These are phyloP conservation scores for Acanthamoeba castellanii DNA, from an alignment of 208 protist genomes.

Conservation along the genomic window DNA sequence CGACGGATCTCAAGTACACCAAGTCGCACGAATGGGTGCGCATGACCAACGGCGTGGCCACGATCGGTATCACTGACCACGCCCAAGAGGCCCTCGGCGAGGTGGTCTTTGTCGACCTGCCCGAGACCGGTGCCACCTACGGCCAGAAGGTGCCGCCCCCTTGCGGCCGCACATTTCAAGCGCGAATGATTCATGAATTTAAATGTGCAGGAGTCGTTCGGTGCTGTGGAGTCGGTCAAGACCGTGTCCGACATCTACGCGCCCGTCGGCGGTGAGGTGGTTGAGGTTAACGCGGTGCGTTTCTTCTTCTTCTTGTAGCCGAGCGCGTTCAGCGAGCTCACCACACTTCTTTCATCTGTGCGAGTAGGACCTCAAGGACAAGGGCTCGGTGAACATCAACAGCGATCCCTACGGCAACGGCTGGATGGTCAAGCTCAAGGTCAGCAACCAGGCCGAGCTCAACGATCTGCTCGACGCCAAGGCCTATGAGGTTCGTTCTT, in stretches of 20 bases:
- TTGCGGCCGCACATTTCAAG: neutral
- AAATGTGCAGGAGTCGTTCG: constrained; percentile 50
- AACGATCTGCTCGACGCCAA: constrained; percentile 72
- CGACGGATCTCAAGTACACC: constrained; percentile 64
- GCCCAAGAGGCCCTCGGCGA: constrained; percentile 88
- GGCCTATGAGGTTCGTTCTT: constrained; percentile 47
- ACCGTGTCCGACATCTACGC: constrained; percentile 86
- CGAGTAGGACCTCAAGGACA: constrained; percentile 64
- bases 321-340: neutral
- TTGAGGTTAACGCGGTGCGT: constrained; percentile 76
- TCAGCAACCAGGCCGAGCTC: constrained; percentile 75
- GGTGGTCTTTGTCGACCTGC: constrained; percentile 88
- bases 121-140: constrained; percentile 78
- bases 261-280: constrained; percentile 83
- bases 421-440: constrained; percentile 86
- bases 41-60: constrained; percentile 76
- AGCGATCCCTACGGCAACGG: constrained; percentile 76
- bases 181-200: neutral
- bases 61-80: constrained; percentile 86
- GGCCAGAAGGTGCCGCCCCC: constrained; percentile 10
- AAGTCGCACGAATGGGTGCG: constrained; percentile 70
- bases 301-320: neutral
- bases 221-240: constrained; percentile 87
- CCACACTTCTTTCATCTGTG: neutral
- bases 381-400: constrained; percentile 75